phyloP scores from a whole-genome alignment of 2,329 filamentous ascomycete genomes.

The Pleomassaria siparia region DNA sequence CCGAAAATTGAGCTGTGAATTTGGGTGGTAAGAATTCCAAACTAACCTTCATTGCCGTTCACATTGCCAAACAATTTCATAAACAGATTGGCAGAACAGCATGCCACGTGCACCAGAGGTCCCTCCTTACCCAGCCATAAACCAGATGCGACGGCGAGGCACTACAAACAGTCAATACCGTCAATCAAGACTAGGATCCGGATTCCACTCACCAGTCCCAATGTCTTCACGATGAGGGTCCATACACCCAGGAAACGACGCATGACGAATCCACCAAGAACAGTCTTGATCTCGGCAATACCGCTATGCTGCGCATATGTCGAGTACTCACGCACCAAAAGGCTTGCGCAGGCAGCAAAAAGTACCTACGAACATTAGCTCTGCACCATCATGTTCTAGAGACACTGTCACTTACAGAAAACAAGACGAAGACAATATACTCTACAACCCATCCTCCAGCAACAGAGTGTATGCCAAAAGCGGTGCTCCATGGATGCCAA shows the following conservation, averaged over 20 bases:
- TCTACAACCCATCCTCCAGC: conserved; percentile 79
- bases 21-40: no score
- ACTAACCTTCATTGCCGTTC: conserved; percentile 78
- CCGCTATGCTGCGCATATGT: conserved; percentile 90
- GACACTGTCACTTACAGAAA: conserved; percentile 66
- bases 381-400: not conserved
- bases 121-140: conserved; percentile 98
- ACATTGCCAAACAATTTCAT: conserved; percentile 85
- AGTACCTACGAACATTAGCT: conserved; percentile 58
- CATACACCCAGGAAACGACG: conserved; percentile 80
- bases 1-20: conserved; percentile 19
- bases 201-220: conserved; percentile 69
- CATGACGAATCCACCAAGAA: conserved; percentile 92
- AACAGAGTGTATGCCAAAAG: conserved; percentile 65
- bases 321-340: conserved; percentile 82
- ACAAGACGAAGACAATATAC: conserved; percentile 83
- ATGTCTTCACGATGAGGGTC: conserved; percentile 86
- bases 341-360: conserved; percentile 75
- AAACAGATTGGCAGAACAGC: conserved; percentile 91
- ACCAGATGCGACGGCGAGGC: conserved; percentile 86
- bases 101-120: conserved; percentile 91
- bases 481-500: conserved; percentile 83
- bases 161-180: conserved; percentile 53
- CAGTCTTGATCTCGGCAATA: conserved; percentile 96
- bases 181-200: conserved; percentile 16